Percentiles rank a stretch among this genome's conserved stretches.
These are phyloP conservation scores for Byssothecium circinans DNA, from an alignment of 2,329 filamentous ascomycete genomes.

Conservation along the genomic window DNA sequence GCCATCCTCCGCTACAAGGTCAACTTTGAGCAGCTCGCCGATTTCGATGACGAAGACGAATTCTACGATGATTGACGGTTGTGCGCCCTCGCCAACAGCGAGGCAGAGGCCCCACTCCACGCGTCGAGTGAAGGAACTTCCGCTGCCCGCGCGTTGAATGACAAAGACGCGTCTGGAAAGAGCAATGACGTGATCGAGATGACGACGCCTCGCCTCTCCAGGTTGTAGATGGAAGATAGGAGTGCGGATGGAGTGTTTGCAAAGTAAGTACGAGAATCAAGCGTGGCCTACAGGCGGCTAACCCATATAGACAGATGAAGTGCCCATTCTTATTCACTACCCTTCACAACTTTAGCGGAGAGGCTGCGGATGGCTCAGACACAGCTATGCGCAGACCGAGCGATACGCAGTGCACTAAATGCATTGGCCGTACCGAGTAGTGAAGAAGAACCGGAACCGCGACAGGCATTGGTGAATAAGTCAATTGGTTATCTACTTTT, in stretches of 20 bases:
- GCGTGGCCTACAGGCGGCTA: background rate
- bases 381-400: background rate
- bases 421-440: background rate
- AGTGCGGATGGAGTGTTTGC: constrained; percentile 41
- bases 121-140: constrained; percentile 58
- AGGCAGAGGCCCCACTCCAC: constrained; percentile 73
- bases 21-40: constrained; percentile 98
- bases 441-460: background rate
- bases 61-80: constrained; percentile 94
- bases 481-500: constrained; percentile 29
- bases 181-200: constrained; percentile 33
- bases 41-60: constrained; percentile 81
- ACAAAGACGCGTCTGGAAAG: constrained; percentile 35
- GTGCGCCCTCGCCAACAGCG: constrained; percentile 82
- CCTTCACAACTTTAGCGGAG: constrained; percentile 41
- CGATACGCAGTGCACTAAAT: background rate
- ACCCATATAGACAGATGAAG: constrained; percentile 32
- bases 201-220: constrained; percentile 44
- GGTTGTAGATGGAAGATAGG: constrained; percentile 41
- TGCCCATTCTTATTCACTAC: constrained; percentile 41
- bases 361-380: constrained; percentile 28
- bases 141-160: constrained; percentile 45
- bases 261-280: constrained; percentile 25
- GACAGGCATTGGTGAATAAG: constrained; percentile 6
- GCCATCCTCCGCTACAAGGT: constrained; percentile 98